phyloP scores from a whole-genome alignment of 805 yeast species.

The Kluyveromyces wickerhamii region DNA sequence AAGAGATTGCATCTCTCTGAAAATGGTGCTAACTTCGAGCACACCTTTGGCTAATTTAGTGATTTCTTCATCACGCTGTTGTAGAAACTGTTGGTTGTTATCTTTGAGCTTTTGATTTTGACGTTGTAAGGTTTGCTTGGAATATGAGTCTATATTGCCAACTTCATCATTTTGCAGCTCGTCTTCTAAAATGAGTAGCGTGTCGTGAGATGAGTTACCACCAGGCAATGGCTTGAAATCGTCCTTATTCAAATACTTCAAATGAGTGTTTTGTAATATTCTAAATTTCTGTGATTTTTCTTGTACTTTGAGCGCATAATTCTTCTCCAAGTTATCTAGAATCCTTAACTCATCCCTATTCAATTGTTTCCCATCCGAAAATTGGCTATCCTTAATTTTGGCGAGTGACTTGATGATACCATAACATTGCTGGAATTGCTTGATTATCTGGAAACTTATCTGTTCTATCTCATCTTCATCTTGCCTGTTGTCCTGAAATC shows the following conservation, averaged over 20 bases:
- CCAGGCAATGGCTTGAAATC: constrained; percentile 46
- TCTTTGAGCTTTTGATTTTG: constrained; percentile 23
- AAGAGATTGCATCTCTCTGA: constrained; percentile 85
- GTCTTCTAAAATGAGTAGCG: constrained; percentile 25
- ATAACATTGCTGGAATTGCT: constrained; percentile 71
- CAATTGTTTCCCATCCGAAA: constrained; percentile 29
- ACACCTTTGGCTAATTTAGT: constrained; percentile 90
- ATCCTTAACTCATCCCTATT: constrained; percentile 48
- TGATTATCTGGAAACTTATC: constrained; percentile 65
- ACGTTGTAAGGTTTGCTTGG: constrained; percentile 24
- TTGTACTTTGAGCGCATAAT: constrained; percentile 80
- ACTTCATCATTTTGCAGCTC: constrained; percentile 30
- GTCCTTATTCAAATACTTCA: constrained; percentile 75
- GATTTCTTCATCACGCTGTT: constrained; percentile 81
- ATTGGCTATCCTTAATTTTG: constrained; percentile 32
- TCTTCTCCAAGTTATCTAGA: constrained; percentile 73
- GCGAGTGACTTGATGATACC: constrained; percentile 62
- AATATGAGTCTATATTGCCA: constrained; percentile 32
- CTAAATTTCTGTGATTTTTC: constrained; percentile 69
- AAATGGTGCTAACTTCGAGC: constrained; percentile 84
- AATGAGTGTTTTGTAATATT: constrained; percentile 80
- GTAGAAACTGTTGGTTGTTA: constrained; percentile 19
- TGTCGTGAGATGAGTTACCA: constrained; percentile 17
- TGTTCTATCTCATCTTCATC: constrained; percentile 77
- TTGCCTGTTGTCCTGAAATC: constrained; percentile 69